These are phyloP conservation scores for Penicillium turbatum DNA, from an alignment of 495 filamentous ascomycete genomes.

Conservation along the genomic window DNA sequence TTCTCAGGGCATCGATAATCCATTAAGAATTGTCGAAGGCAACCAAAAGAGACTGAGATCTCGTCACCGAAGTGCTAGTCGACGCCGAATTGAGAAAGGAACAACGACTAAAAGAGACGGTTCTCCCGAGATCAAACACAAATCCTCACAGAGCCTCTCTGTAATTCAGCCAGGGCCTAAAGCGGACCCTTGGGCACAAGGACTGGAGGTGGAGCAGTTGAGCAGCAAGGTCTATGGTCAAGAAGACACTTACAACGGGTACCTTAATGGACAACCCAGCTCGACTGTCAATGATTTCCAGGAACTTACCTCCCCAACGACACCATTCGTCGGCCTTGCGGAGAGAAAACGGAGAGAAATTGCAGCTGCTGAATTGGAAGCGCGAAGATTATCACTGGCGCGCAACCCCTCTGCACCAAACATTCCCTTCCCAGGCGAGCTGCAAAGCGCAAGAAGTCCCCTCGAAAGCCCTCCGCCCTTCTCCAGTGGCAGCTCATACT, in stretches of 20 bases:
- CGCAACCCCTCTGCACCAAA: constrained; percentile 71
- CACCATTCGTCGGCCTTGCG: constrained; percentile 27
- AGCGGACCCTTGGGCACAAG: background rate
- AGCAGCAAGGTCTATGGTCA: constrained; percentile 25
- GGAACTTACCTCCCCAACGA: constrained; percentile 22
- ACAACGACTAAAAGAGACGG: constrained; percentile 42
- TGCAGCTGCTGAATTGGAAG: constrained; percentile 82
- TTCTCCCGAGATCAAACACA: constrained; percentile 44
- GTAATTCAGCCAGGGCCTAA: constrained; percentile 34
- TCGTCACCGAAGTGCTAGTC: constrained; percentile 51
- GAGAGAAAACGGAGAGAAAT: constrained; percentile 62
- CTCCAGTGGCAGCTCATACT: constrained; percentile 35
- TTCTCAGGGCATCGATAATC: constrained; percentile 49
- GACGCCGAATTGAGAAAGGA: constrained; percentile 45
- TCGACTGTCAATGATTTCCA: constrained; percentile 20
- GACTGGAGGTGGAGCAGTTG: constrained; percentile 8
- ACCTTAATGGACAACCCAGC: constrained; percentile 8
- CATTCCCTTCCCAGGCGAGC: constrained; percentile 73
- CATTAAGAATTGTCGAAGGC: constrained; percentile 55
- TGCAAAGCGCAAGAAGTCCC: constrained; percentile 33
- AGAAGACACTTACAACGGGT: constrained; percentile 8
- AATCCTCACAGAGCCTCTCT: constrained; percentile 30
- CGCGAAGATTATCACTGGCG: constrained; percentile 76
- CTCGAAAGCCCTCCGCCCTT: constrained; percentile 33
- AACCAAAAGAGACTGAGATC: constrained; percentile 59